phyloP scores from a whole-genome alignment of 495 filamentous ascomycete genomes.

The Neurospora intermedia region DNA sequence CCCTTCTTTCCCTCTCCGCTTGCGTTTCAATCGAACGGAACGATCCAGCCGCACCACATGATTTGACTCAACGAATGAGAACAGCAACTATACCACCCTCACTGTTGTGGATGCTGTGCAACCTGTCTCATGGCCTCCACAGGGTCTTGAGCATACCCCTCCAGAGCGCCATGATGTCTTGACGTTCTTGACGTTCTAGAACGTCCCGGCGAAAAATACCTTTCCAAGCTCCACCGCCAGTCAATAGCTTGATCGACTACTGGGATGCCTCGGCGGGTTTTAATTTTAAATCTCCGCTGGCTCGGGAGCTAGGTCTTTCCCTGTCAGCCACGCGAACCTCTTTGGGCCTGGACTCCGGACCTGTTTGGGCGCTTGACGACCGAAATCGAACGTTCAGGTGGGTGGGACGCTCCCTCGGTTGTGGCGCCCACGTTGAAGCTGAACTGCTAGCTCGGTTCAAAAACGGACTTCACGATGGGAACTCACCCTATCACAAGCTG shows the following conservation, averaged over 20 bases:
- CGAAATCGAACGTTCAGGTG: background rate
- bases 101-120: background rate
- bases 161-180: background rate
- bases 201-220: background rate
- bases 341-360: background rate
- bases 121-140: background rate
- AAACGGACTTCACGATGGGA: background rate
- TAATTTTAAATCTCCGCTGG: background rate
- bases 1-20: background rate
- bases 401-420: background rate
- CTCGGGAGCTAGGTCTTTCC: background rate
- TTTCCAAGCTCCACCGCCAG: background rate
- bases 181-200: background rate
- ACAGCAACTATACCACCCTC: background rate
- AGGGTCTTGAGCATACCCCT: fast-evolving
- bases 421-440: background rate
- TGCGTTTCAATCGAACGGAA: background rate
- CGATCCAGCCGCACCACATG: background rate
- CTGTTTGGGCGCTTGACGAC: background rate
- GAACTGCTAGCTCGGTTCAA: background rate
- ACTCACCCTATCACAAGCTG: background rate
- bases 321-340: background rate
- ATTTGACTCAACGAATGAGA: background rate
- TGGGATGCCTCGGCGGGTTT: background rate
- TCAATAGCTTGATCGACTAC: background rate